Evolutionary conservation across 2,329 filamentous ascomycete species (phyloP), one percentile per base, ranked within the genome.

Genomic region (Pseudopyricularia cyperi): DNA sequence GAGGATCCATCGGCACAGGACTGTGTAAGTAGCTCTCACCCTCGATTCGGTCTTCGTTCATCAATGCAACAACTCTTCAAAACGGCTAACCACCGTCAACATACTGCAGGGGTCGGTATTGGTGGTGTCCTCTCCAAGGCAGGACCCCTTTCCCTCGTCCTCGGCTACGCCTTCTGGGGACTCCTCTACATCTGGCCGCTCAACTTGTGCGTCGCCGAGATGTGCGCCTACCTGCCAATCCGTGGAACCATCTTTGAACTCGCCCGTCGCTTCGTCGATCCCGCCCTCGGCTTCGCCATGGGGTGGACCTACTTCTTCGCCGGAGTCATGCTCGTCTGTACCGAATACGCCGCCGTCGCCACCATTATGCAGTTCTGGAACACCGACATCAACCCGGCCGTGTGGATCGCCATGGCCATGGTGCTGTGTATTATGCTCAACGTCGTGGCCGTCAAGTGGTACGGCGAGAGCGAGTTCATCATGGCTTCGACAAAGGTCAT

Each of bases 211-310:
- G 68, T 80, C 33, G 77, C 74, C 51, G 78, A 81, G 63, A 79
- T 81, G 73, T 72, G 71, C 51, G 71, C 76, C 7, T 78, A 76
- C 55, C 66, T 79, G 24, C 77, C 77, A 3, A 65, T 79, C 50
- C 68, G 74, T 33, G 71, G 75, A 46, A 73, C 74, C 15, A 74
- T 79, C 44, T 76, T 77, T 39, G 74, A 79, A 55, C 71, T 77
- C 49, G 74, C 73, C 52, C 68, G 66, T 15, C 71, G 76, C 17
- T 80, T 75, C 55, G 71, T 77, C 30, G 77, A 82, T 57, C 73
- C 75, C 2, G 74, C 74, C 14, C 64, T 82, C 34, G 79, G 77
- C 12, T 80, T 80, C 55, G 73, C 73, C 49, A 69, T 75, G 61
- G 73, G 70, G 11, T 74, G 71, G 70, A 74, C 71, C n/a, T 73